These are phyloP conservation scores for Fistulifera pelliculosa DNA, from an alignment of 108 stramenopile species.

Conservation along the genomic window DNA sequence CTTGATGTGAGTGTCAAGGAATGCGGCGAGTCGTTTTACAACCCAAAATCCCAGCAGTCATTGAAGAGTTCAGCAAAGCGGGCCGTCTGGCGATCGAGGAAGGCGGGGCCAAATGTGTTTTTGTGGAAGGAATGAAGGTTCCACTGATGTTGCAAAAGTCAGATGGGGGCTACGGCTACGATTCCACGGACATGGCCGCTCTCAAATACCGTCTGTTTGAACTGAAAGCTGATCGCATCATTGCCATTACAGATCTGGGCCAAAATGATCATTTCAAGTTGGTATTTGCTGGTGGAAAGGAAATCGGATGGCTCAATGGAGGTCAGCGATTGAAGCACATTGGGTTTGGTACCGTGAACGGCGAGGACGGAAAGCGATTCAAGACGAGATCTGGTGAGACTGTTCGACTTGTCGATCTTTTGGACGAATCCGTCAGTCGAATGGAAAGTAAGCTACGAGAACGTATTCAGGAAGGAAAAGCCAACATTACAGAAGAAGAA, in stretches of 20 bases:
- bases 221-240: conserved; percentile 75
- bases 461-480: conserved; percentile 60
- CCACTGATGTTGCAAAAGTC: conserved; percentile 97
- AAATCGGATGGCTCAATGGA: conserved; percentile 84
- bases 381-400: conserved; percentile 97
- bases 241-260: conserved; percentile 96
- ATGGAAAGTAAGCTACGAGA: conserved; percentile 79
- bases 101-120: conserved; percentile 91
- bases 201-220: conserved; percentile 85
- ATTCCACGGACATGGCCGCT: conserved; percentile 99
- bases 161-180: conserved; percentile 99
- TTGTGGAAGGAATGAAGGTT: conserved; percentile 73
- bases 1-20: conserved; percentile 89
- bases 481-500: conserved; percentile 76
- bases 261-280: conserved; percentile 95
- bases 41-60: conserved; percentile 91
- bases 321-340: conserved; percentile 87
- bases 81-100: conserved; percentile 72
- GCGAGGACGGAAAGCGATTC: conserved; percentile 98
- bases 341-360: conserved; percentile 96
- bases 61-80: conserved; percentile 76
- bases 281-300: conserved; percentile 88
- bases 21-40: conserved; percentile 99
- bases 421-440: conserved; percentile 89
- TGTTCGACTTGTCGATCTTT: conserved; percentile 94